Evolutionary conservation across 2,329 filamentous ascomycete genomes (phyloP).

Genomic region (Beauveria brongniartii): DNA sequence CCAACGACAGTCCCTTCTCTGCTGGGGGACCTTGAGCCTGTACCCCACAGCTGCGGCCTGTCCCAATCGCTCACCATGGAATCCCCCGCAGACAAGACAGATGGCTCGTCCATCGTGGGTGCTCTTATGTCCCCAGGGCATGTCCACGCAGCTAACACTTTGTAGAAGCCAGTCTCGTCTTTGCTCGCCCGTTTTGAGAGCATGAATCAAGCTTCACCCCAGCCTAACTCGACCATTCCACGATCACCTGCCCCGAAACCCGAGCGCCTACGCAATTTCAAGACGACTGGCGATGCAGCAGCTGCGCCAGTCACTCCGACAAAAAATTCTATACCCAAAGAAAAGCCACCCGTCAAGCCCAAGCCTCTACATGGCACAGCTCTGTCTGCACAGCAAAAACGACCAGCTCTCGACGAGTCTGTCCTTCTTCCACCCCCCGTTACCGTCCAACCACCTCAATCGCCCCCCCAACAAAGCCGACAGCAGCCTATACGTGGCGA

Average conservation of each 20-base stretch:
- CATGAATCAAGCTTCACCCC: constrained; percentile 33
- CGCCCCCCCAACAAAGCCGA: constrained; percentile 48
- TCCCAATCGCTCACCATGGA: constrained; percentile 4
- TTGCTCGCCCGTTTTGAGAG: constrained; percentile 76
- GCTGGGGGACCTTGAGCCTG: not conserved
- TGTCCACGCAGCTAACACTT: constrained; percentile 17
- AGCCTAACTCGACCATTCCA: constrained; percentile 20
- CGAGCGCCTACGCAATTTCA: constrained; percentile 33
- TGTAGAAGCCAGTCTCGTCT: constrained; percentile 72
- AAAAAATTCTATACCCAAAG: constrained; percentile 22
- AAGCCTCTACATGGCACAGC: constrained; percentile 14
- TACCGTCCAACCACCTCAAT: constrained; percentile 60
- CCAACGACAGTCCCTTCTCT: not conserved
- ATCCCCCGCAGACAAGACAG: constrained; percentile 48
- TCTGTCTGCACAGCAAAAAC: constrained; percentile 12
- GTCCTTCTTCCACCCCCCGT: constrained; percentile 51
- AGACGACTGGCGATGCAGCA: constrained; percentile 29
- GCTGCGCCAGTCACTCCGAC: constrained; percentile 22
- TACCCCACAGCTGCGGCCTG: constrained; percentile 2
- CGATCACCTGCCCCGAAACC: constrained; percentile 36
- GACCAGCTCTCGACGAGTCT: constrained; percentile 20
- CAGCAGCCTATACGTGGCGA: constrained; percentile 30
- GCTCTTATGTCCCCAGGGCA: not conserved
- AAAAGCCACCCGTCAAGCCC: constrained; percentile 34
- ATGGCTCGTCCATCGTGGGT: constrained; percentile 68